Evolutionary conservation across 306 rosid species (phyloP), one percentile per base, ranked within the genome.

Genomic region (Pyrus bretschneideri): DNA sequence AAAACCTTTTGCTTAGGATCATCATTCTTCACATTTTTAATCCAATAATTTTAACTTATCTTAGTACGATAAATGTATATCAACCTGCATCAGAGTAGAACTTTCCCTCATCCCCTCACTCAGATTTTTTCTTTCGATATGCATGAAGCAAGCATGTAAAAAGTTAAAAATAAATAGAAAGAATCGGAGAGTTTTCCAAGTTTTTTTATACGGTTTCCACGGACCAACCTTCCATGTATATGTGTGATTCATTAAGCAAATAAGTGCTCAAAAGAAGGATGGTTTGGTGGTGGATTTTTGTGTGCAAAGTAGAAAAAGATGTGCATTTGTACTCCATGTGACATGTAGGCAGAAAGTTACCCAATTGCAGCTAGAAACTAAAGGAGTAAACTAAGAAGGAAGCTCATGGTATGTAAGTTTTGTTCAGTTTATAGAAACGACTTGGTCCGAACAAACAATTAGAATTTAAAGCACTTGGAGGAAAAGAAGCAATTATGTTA

Each of bases 321-420:
- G 83, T 79, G 89, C 85, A 80, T 80, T 85, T 83, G 82, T 80
- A 79, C 86, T 82, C 85, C 89, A 85, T 75, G 86, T 84, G 89
- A 85, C 82, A 80, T 75, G 85, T 80, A 77, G 79, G 79, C 77
- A 76, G 76, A 80, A 66, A 82, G 31, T 70, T 63, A 81, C 64
- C 81, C 79, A 75, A 78, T 67, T 69, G 77, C 79, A 45, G 81
- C 68, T 78, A 76, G 73, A 91, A 90, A 76, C 75, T 81, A 85
- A 87, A 67, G 46, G 69, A 49, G 59, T 52, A 62, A 82, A 72
- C 73, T 77, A 81, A 82, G 71, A 86, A 86, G 75, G 75, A 82
- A 84, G 86, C 79, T 83, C 74, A 81, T 83, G 88, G 79, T 45
- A 54, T 74, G 86, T 81, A 78, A 73, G 66, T 80, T 86, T 76